phyloP scores from a whole-genome alignment of 2,329 filamentous ascomycete genomes.

The Pseudopyricularia javanii region DNA sequence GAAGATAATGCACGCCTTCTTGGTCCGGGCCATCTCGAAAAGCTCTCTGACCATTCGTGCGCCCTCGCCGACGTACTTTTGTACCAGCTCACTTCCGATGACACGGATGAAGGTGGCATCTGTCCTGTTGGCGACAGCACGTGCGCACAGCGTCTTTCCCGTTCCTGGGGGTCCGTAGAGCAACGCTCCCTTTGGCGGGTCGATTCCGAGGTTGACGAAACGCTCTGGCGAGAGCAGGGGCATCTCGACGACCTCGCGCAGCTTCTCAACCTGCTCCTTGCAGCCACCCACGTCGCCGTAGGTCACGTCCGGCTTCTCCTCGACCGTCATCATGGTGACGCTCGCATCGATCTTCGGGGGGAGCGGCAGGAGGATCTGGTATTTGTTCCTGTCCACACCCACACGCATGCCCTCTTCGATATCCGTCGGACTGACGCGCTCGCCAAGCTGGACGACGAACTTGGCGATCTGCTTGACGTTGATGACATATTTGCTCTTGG shows the following conservation, averaged over 20 bases:
- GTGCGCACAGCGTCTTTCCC: conserved; percentile 81
- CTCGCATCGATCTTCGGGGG: conserved; percentile 97
- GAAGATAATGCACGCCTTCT: conserved; percentile 98
- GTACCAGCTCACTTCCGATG: conserved; percentile 90
- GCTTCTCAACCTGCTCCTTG: conserved; percentile 97
- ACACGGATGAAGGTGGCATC: conserved; percentile 98
- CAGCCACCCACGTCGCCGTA: conserved; percentile 96
- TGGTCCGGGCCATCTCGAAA: conserved; percentile 96
- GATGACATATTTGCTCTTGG: conserved; percentile 99
- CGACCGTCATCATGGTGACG: conserved; percentile 99
- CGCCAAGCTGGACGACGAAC: conserved; percentile 95
- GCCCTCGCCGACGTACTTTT: conserved; percentile 99
- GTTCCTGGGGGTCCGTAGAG: conserved; percentile 96
- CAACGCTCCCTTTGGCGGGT: conserved; percentile 92
- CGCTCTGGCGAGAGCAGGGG: conserved; percentile 99
- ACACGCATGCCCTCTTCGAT: conserved; percentile 99
- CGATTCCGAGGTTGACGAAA: conserved; percentile 99
- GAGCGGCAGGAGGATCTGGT: conserved; percentile 89
- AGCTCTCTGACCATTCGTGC: conserved; percentile 96
- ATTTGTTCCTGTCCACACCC: conserved; percentile 98
- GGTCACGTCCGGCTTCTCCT: conserved; percentile 98
- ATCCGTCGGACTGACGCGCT: conserved; percentile 93
- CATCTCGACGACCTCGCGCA: conserved; percentile 97
- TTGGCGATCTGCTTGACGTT: conserved; percentile 99
- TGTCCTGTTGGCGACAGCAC: conserved; percentile 94